phyloP scores from a whole-genome alignment of 345 rosid genomes.

The Anacardium occidentale region DNA sequence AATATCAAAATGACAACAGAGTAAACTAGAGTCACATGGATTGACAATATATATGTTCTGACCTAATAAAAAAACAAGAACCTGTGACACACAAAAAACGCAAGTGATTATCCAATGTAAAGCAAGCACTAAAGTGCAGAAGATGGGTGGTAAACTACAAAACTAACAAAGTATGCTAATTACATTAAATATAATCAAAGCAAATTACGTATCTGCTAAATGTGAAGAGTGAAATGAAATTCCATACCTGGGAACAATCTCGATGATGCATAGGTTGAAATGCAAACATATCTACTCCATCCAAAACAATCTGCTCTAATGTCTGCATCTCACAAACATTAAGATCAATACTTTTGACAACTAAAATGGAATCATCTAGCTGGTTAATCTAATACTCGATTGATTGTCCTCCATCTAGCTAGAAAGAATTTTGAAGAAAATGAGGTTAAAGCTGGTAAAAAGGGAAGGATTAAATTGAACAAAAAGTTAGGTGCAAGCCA shows the following conservation, averaged over 20 bases:
- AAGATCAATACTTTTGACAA: conserved; percentile 13
- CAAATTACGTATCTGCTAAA: no score
- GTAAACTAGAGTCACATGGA: neutral
- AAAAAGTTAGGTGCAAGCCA: neutral
- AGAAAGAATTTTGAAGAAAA: neutral
- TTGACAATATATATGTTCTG: neutral
- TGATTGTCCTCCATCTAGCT: neutral
- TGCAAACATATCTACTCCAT: conserved; percentile 56
- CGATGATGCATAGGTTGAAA: conserved; percentile 80
- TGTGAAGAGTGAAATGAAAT: conserved; percentile 1
- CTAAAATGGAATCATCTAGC: neutral
- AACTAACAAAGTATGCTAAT: no score
- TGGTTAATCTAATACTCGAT: neutral
- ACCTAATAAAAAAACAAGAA: no score
- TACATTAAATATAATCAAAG: no score
- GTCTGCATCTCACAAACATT: conserved; percentile 40
- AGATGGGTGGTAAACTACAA: no score
- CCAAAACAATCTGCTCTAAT: conserved; percentile 68
- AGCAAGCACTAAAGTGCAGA: no score
- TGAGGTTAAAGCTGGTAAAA: neutral
- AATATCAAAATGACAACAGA: neutral
- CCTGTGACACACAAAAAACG: no score
- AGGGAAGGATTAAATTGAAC: neutral
- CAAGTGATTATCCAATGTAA: no score
- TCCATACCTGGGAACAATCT: conserved; percentile 86